Evolutionary conservation across 257 asterid genomes (phyloP), one percentile per base, ranked within the genome.

Genomic region (Fraxinus excelsior): DNA sequence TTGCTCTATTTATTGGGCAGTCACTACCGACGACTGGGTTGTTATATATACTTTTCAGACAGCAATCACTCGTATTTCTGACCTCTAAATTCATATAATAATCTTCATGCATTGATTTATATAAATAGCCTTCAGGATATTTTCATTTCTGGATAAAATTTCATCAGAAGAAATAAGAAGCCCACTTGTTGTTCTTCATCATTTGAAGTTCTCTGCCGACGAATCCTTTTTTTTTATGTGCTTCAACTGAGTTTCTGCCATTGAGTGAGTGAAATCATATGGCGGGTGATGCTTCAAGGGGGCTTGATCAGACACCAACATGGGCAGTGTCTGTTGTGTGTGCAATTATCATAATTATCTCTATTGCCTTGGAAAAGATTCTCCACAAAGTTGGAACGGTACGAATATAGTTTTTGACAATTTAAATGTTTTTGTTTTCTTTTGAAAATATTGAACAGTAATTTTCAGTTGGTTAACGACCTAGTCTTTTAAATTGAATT

Each of bases 261-360:
- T 11, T 2, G 13, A 10, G 46, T 38, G 46, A 9, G 46, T 46
- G 68, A 46, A 25, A 38, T 72, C 75, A 25, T 21, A 91, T 92
- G 98, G 96, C 97, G 19, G 83, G 35, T 26, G 75, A 2, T 0
- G 29, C 34, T 25, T 69, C 88, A 37, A 87, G 96, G 75, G 49
- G 72, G 79, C 91, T 92, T 75, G 93, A 86, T 37, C 91, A 92
- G 76, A 94, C 97, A 25, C 85, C 98, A 23, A 94, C 98, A 75
- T 94, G 98, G 97, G 98, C 97, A 12, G 97, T 91, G 74, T 92
- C 98, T 72, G 90, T 95, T 70, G 96, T 94, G 19, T 94, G 97
- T 78, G 86, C 91, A 0, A 85, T 89, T 35, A 94, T 94, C 70
- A 94, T 94, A 51, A 31, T 94, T 42, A 80, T 94, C 83, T 94